Conservation (phyloP, 345 rosid genomes). For the Melaleuca quinquenervia region DNA sequence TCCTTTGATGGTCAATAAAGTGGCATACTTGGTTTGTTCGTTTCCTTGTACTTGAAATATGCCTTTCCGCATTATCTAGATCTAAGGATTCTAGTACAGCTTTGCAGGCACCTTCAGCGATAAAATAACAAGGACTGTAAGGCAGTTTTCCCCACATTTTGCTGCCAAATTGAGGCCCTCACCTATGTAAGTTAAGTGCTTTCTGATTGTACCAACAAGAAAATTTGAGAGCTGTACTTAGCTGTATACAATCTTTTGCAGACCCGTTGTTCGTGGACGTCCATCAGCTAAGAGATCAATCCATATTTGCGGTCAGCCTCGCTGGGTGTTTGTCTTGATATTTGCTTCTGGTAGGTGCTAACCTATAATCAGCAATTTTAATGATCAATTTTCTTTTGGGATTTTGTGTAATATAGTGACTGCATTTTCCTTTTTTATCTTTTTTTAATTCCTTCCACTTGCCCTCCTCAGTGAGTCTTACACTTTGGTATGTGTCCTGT, state of each 20-base stretch:
- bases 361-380: not conserved
- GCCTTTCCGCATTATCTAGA: not conserved
- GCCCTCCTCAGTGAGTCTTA: conserved; percentile 37
- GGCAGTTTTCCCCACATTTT: conserved; percentile 87
- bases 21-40: not conserved
- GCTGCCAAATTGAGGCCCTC: conserved; percentile 98
- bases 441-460: not conserved
- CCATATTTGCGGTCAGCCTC: conserved; percentile 83
- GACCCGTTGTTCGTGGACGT: conserved; percentile 93
- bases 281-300: conserved; percentile 78
- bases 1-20: not conserved
- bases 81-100: conserved; percentile 29
- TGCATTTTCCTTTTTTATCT: not conserved
- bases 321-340: conserved; percentile 76
- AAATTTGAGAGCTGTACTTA: not conserved
- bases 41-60: not conserved
- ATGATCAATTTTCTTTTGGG: not conserved
- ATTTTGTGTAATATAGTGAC: not conserved
- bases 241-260: conserved; percentile 6
- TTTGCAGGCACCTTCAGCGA: conserved; percentile 92
- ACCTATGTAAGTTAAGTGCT: conserved; percentile 38
- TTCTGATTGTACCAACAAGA: not conserved
- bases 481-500: conserved; percentile 78
- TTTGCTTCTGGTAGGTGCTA: conserved; percentile 47
- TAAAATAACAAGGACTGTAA: conserved; percentile 75